Conservation (phyloP, 179 eudicot species). For the Corrigiola litoralis region DNA sequence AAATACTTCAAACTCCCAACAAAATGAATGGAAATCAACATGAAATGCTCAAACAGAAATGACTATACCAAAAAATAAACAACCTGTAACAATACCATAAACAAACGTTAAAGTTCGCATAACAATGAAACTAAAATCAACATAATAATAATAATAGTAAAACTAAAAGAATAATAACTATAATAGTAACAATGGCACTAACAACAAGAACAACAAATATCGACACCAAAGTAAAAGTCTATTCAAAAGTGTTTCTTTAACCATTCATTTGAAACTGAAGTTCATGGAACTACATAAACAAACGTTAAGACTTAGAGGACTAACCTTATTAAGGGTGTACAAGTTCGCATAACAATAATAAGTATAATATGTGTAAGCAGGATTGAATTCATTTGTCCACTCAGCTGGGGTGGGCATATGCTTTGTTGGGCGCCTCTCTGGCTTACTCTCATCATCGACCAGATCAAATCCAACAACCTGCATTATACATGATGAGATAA, state of each 20-base stretch:
- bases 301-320: conserved; percentile 6
- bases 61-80: no score
- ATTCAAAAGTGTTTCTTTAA: not conserved
- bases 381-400: conserved; percentile 84
- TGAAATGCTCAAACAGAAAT: not conserved
- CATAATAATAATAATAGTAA: no score
- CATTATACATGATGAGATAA: not conserved
- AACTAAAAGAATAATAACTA: no score
- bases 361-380: conserved; percentile 71
- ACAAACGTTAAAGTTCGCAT: no score
- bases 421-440: conserved; percentile 80
- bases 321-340: conserved; percentile 76
- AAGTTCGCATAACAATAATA: conserved; percentile 76
- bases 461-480: conserved; percentile 83
- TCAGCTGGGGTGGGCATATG: conserved; percentile 83
- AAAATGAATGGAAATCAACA: not conserved
- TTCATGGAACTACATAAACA: not conserved
- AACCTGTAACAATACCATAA: no score
- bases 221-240: not conserved
- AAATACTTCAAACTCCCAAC: not conserved
- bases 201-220: no score
- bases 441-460: conserved; percentile 84
- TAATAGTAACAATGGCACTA: no score
- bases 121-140: no score
- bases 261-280: not conserved